Percentiles rank a stretch among this genome's conserved stretches.
phyloP scores from a whole-genome alignment of 2,329 filamentous ascomycete species.

The Ophiostoma tasmaniense region DNA sequence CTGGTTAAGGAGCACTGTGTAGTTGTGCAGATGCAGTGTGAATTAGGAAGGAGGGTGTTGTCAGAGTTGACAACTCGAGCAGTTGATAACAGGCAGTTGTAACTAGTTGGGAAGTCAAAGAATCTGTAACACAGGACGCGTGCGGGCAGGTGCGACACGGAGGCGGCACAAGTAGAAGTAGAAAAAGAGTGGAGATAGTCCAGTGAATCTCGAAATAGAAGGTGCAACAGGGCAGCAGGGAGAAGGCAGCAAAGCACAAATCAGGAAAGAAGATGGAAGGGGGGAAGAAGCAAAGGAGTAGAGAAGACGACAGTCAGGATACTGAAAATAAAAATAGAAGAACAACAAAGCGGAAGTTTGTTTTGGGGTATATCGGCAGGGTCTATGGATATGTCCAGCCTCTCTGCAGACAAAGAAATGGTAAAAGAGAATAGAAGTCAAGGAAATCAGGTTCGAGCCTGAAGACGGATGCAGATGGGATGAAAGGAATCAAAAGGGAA shows the following conservation, averaged over 20 bases:
- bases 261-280: background rate
- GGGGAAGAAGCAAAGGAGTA: background rate
- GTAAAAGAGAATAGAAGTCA: background rate
- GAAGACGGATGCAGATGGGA: background rate
- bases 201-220: background rate
- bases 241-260: background rate
- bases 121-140: constrained; percentile 3
- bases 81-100: background rate
- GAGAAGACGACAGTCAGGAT: background rate
- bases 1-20: background rate
- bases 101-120: background rate
- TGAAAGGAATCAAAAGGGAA: background rate
- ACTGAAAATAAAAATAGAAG: background rate
- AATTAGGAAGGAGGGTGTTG: background rate
- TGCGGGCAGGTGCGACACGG: background rate
- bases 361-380: background rate
- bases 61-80: background rate
- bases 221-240: background rate
- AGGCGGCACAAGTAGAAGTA: background rate
- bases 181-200: background rate
- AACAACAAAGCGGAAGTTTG: background rate
- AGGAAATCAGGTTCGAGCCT: background rate
- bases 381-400: background rate
- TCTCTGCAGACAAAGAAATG: background rate
- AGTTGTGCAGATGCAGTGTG: background rate